A percentile compares a stretch with the other conserved stretches of the same genome.
Conservation (phyloP, 208 protist genomes). For the Phytomonas serpens region DNA sequence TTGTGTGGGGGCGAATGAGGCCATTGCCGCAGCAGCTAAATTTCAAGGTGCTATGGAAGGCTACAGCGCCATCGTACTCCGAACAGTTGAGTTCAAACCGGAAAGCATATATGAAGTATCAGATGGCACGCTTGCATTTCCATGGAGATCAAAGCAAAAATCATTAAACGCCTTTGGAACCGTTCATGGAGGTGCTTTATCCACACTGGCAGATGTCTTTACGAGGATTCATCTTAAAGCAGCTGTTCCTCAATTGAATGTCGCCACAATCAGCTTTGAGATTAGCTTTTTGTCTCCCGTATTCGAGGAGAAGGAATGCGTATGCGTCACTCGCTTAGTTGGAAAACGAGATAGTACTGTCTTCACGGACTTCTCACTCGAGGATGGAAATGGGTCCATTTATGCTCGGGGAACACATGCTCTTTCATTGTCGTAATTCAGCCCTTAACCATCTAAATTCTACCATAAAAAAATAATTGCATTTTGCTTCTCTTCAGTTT, state of each 20-base stretch:
- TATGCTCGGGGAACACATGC: constrained; percentile 72
- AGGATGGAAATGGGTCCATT: constrained; percentile 48
- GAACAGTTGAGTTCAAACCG: constrained; percentile 50
- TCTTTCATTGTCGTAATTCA: constrained; percentile 21
- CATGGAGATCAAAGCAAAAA: constrained; percentile 37
- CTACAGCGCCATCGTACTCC: constrained; percentile 50
- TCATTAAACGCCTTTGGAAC: constrained; percentile 71
- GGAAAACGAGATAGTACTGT: constrained; percentile 23
- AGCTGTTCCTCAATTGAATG: constrained; percentile 1
- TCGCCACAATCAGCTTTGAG: constrained; percentile 66
- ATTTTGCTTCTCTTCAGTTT: background rate
- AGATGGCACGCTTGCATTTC: constrained; percentile 45
- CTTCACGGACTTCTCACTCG: constrained; percentile 72
- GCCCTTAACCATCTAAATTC: background rate
- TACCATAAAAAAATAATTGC: background rate
- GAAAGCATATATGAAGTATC: constrained; percentile 26
- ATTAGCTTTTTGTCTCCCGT: constrained; percentile 76
- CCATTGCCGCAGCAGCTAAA: constrained; percentile 28
- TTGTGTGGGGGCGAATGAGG: constrained; percentile 11
- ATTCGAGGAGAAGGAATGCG: constrained; percentile 49
- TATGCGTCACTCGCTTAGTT: constrained; percentile 62
- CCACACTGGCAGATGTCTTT: constrained; percentile 75
- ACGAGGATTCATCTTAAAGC: constrained; percentile 61
- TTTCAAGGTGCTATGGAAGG: constrained; percentile 20
- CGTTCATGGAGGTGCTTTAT: constrained; percentile 78